Conservation (phyloP, 306 rosid genomes). For the Quercus glauca region DNA sequence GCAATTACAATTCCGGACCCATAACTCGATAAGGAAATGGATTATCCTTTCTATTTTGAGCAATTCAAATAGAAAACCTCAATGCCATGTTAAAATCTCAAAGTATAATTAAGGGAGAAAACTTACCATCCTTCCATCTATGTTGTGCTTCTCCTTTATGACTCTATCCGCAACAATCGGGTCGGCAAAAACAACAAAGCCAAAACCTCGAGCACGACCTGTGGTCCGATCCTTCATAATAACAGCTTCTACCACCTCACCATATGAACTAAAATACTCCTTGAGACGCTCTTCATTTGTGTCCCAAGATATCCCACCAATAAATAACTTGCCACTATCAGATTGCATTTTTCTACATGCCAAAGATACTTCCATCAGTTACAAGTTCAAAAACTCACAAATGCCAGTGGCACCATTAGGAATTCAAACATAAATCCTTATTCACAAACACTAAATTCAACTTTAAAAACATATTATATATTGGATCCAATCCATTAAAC, state of each 20-base stretch:
- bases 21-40: conserved; percentile 4
- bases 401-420: conserved; percentile 37
- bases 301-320: conserved; percentile 99
- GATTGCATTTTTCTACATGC: conserved; percentile 88
- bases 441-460: conserved; percentile 8
- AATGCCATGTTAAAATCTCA: conserved; percentile 18
- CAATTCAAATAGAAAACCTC: conserved; percentile 23
- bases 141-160: conserved; percentile 87
- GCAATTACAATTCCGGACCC: conserved; percentile 24
- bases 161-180: conserved; percentile 77
- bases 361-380: conserved; percentile 32
- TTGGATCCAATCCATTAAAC: conserved; percentile 41
- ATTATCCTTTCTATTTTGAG: not conserved
- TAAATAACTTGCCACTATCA: conserved; percentile 86
- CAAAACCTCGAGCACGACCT: conserved; percentile 97
- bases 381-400: conserved; percentile 30
- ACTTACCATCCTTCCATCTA: conserved; percentile 96
- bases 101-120: conserved; percentile 1
- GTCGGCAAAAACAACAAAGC: conserved; percentile 86
- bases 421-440: conserved; percentile 4
- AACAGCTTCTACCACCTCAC: conserved; percentile 95
- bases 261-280: conserved; percentile 80
- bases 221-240: conserved; percentile 99
- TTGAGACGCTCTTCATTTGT: conserved; percentile 94
- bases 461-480: conserved; percentile 1